Evolutionary conservation across 768 basidiomycete species (phyloP).

Genomic region (Rhizopogon sp.): DNA sequence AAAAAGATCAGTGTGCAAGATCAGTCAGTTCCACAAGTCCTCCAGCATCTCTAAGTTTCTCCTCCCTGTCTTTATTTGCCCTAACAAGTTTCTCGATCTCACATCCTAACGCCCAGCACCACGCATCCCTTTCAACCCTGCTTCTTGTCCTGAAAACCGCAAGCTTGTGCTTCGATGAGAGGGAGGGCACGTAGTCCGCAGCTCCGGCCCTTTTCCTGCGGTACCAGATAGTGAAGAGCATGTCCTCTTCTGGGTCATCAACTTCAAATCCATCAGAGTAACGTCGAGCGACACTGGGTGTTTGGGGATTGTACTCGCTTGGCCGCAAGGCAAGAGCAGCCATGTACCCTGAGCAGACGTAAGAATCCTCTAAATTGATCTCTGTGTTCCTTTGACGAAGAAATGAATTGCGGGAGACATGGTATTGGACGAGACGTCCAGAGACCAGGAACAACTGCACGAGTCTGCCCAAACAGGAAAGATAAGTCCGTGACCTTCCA

Average conservation of each 20-base stretch:
- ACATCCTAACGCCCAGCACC: slow-evolving; percentile 91
- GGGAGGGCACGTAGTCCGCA: slow-evolving; percentile 35
- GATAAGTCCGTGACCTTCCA: not conserved
- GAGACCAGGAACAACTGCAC: slow-evolving; percentile 70
- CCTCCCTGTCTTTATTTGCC: slow-evolving; percentile 58
- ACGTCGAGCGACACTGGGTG: slow-evolving; percentile 53
- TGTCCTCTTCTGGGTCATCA: slow-evolving; percentile 84
- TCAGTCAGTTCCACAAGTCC: slow-evolving; percentile 35
- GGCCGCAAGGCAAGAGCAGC: slow-evolving; percentile 61
- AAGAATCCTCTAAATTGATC: slow-evolving; percentile 65
- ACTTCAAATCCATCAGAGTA: slow-evolving; percentile 90
- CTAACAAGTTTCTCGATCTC: slow-evolving; percentile 83
- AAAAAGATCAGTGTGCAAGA: not conserved
- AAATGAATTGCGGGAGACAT: slow-evolving; percentile 50
- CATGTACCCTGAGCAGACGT: slow-evolving; percentile 84
- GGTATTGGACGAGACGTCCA: slow-evolving; percentile 72
- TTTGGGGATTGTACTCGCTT: slow-evolving; percentile 58
- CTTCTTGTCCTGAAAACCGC: slow-evolving; percentile 71
- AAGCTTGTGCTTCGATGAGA: slow-evolving; percentile 56
- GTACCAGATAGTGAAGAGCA: slow-evolving; percentile 79
- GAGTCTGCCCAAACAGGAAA: slow-evolving; percentile 35
- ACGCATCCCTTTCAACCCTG: slow-evolving; percentile 85
- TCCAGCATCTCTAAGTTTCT: slow-evolving; percentile 59
- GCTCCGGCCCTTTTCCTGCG: slow-evolving; percentile 30
- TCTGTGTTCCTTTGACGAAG: slow-evolving; percentile 53